phyloP scores from a whole-genome alignment of 805 yeast species.

The Candida silvicultrix region DNA sequence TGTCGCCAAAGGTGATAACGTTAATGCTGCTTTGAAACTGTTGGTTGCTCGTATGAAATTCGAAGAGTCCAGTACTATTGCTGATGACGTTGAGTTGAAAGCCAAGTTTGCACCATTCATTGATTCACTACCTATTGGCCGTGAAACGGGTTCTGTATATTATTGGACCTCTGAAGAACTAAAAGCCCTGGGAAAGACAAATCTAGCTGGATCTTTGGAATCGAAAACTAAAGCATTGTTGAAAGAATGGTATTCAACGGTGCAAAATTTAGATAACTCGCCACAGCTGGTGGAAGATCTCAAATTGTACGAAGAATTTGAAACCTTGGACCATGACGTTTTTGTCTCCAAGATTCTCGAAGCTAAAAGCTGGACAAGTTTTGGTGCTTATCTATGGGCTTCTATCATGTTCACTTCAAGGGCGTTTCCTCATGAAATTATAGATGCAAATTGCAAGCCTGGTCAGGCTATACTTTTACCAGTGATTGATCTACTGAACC shows the following conservation, averaged over 20 bases:
- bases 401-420: conserved; percentile 66
- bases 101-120: conserved; percentile 38
- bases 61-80: conserved; percentile 12
- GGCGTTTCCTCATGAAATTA: conserved; percentile 62
- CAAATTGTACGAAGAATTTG: conserved; percentile 10
- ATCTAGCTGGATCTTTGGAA: conserved; percentile 47
- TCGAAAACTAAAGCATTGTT: conserved; percentile 41
- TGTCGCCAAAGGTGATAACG: conserved; percentile 8
- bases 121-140: conserved; percentile 39
- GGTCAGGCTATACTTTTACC: conserved; percentile 68
- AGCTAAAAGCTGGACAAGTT: conserved; percentile 48
- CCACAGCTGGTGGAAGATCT: conserved; percentile 15
- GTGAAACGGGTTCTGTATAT: conserved; percentile 45
- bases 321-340: conserved; percentile 7
- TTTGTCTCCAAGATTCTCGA: conserved; percentile 18
- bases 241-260: conserved; percentile 51
- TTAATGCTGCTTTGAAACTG: conserved; percentile 31
- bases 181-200: conserved; percentile 55
- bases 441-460: conserved; percentile 27
- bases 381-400: conserved; percentile 72
- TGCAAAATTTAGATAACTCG: conserved; percentile 1
- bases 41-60: conserved; percentile 37
- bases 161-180: conserved; percentile 55
- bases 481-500: conserved; percentile 72
- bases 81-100: conserved; percentile 16